Base-by-base conservation (phyloP, 1,284 basidiomycete species). In the Cystobasidium slooffiae region DNA sequence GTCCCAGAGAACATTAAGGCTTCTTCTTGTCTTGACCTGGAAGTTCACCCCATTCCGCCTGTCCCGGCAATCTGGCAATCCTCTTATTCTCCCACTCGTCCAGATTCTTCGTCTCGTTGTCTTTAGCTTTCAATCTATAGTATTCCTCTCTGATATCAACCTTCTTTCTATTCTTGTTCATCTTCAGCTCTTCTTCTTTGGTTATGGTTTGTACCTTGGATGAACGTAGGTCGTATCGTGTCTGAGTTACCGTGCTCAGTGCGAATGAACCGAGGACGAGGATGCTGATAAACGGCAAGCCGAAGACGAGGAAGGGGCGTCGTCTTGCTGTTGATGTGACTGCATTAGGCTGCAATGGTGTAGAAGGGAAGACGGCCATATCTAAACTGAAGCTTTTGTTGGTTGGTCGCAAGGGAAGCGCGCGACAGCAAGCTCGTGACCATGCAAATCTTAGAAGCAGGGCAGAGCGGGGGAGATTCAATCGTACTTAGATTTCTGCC, bases 141-240 rank as follows among this genome's bases (percentile, higher is more conserved):
- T 98, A 98, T 82, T 97, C 96, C 82, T 97, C 95, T 63, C 93
- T 84, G 31, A 97, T 90, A 82, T 98, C 94, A 75, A 98, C 89
- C 84, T 89, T 91, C 84, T 91, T 92, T 82, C 92, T 86, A 62
- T 90, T 88, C 83, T 87, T 89, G 77, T 89, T 87, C 82, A 97
- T 86, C 4, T 90, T 88, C 56, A 97, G 85, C 79, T 92, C 91
- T 79, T 97, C 90, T 82, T 97, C 91, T 79, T 90, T 90, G 44
- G 87, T 87, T 44, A 98, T 83, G 83, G 88, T 86, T 79, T 88
- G 87, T 41, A 92, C 87, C 81, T 90, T 92, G 81, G 90, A 87
- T 78, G 91, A 89, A 61, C 94, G 90, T 77, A 93, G 84, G 81
- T 97, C 94, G 82, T 97, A 98, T 47, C 92, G 86, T 16, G 92